Conservation (phyloP, 768 basidiomycete species). For the Hebeloma cylindrosporum region DNA sequence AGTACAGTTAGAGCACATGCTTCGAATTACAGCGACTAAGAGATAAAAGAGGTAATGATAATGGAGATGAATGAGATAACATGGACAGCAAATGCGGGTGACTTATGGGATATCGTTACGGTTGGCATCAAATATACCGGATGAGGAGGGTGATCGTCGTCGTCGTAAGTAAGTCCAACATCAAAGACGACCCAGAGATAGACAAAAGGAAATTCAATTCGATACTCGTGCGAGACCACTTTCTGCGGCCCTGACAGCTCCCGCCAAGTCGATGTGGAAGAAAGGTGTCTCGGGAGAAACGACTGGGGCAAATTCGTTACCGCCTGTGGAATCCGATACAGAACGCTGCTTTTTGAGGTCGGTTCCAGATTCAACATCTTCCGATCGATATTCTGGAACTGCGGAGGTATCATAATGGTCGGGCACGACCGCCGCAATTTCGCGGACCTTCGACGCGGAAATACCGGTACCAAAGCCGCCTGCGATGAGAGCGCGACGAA, state of each 20-base stretch:
- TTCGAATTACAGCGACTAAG: too few species aligned
- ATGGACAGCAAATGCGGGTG: too few species aligned
- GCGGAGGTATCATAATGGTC: conserved; percentile 43
- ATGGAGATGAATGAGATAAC: too few species aligned
- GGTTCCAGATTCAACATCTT: conserved; percentile 33
- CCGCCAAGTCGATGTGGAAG: conserved; percentile 87
- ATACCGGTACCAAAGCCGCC: conserved; percentile 87
- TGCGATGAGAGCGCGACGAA: conserved; percentile 82
- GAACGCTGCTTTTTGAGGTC: conserved; percentile 33
- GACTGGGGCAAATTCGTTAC: conserved; percentile 38
- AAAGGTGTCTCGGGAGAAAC: conserved; percentile 64
- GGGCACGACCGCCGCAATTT: conserved; percentile 79
- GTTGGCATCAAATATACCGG: too few species aligned
- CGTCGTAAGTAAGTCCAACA: background rate
- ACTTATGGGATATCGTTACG: too few species aligned
- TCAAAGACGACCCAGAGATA: background rate
- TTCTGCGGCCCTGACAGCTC: conserved; percentile 73
- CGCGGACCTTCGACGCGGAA: conserved; percentile 41
- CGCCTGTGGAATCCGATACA: conserved; percentile 9
- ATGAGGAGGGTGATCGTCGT: too few species aligned
- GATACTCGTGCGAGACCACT: conserved; percentile 30
- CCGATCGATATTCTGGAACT: conserved; percentile 18
- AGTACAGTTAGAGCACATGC: too few species aligned
- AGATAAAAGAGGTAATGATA: too few species aligned
- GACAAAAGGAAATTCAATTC: background rate